phyloP scores from a whole-genome alignment of 2,329 filamentous ascomycete species.

The Monosporascus sp. region DNA sequence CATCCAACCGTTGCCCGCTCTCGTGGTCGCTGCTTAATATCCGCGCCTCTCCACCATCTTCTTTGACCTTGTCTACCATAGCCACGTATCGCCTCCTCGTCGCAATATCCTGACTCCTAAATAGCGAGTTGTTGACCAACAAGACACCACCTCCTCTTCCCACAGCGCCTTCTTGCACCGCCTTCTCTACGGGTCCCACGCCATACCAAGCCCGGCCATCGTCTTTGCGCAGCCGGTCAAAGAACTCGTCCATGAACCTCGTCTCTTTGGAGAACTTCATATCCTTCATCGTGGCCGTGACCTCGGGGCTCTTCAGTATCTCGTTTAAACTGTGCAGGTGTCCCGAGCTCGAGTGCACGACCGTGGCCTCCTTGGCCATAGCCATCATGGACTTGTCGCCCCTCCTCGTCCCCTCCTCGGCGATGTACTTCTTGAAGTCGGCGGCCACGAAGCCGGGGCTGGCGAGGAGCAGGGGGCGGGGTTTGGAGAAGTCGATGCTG shows the following conservation, averaged over 20 bases:
- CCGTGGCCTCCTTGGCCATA: conserved; percentile 56
- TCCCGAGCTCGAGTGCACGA: conserved; percentile 80
- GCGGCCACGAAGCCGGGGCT: conserved; percentile 83
- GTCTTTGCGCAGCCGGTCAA: conserved; percentile 70
- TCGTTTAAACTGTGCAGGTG: conserved; percentile 85
- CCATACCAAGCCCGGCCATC: conserved; percentile 92
- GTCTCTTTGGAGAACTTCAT: conserved; percentile 87
- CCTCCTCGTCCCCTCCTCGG: conserved; percentile 51
- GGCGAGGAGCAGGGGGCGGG: conserved; percentile 73
- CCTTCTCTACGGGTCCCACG: conserved; percentile 70
- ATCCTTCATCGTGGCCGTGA: conserved; percentile 71
- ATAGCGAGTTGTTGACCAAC: conserved; percentile 81
- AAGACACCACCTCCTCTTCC: conserved; percentile 79
- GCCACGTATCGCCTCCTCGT: conserved; percentile 75
- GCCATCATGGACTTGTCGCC: conserved; percentile 64
- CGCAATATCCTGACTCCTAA: conserved; percentile 73
- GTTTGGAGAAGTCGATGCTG: conserved; percentile 67
- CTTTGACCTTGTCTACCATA: conserved; percentile 82
- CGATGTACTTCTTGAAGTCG: conserved; percentile 71
- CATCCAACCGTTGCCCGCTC: conserved; percentile 79
- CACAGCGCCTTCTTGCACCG: conserved; percentile 82
- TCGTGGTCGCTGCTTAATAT: conserved; percentile 93
- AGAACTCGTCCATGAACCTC: conserved; percentile 77
- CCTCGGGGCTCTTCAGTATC: conserved; percentile 74
- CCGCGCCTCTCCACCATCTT: conserved; percentile 78